Evolutionary conservation across 192 early-diverging fungal species (phyloP).

Genomic region (Geosiphon pyriformis): DNA sequence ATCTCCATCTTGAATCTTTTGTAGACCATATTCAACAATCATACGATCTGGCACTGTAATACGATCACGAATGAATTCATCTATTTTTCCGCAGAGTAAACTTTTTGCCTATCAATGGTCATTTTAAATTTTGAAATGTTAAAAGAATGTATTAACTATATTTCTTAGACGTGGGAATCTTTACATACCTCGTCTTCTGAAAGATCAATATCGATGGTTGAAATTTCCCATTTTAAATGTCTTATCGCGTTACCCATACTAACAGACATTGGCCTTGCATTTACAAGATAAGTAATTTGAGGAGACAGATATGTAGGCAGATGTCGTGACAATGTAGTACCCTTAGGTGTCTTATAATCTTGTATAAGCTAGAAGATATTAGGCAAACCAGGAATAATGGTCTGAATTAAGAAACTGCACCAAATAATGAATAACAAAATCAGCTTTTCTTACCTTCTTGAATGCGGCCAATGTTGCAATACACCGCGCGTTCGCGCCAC

Average conservation of each 20-base stretch:
- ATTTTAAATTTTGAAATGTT: slow-evolving; percentile 13
- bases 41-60: slow-evolving; percentile 76
- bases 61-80: slow-evolving; percentile 85
- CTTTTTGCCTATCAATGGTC: slow-evolving; percentile 53
- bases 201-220: slow-evolving; percentile 67
- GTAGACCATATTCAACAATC: slow-evolving; percentile 73
- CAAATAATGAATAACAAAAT: no score
- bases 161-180: neutral
- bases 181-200: slow-evolving; percentile 77
- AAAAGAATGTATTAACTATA: no score
- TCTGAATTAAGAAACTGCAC: neutral
- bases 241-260: slow-evolving; percentile 93
- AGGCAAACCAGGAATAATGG: neutral
- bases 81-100: slow-evolving; percentile 66
- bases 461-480: slow-evolving; percentile 86
- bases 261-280: slow-evolving; percentile 80
- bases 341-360: slow-evolving; percentile 85
- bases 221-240: slow-evolving; percentile 82
- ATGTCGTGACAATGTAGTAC: slow-evolving; percentile 71
- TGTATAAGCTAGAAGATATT: slow-evolving; percentile 62
- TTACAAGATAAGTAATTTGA: slow-evolving; percentile 86
- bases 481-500: slow-evolving; percentile 87
- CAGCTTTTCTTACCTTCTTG: slow-evolving; percentile 69
- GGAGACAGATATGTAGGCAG: slow-evolving; percentile 77
- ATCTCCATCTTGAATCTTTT: slow-evolving; percentile 90